phyloP scores from a whole-genome alignment of 768 basidiomycete species.

The Mycena polygramma region DNA sequence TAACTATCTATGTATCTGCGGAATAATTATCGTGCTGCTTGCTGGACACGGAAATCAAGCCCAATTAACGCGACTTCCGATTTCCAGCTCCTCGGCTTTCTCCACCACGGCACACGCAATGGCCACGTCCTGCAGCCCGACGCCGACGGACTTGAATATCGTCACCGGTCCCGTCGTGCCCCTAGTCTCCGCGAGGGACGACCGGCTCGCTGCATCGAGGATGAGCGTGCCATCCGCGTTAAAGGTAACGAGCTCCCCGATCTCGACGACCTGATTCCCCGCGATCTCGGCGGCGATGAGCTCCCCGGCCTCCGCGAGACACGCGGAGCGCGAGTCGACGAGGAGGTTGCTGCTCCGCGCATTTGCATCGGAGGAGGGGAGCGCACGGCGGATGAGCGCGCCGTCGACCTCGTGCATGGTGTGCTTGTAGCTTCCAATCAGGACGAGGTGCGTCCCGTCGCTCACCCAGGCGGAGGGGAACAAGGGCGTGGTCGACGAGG shows the following conservation, averaged over 20 bases:
- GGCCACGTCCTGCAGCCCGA: constrained; percentile 90
- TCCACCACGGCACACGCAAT: constrained; percentile 79
- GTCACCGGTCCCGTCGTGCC: constrained; percentile 65
- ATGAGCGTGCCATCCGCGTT: constrained; percentile 30
- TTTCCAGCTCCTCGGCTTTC: constrained; percentile 65
- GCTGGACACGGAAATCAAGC: not conserved
- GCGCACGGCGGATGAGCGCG: constrained; percentile 67
- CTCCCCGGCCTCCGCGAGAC: constrained; percentile 85
- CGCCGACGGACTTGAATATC: constrained; percentile 90
- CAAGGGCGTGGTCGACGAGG: constrained; percentile 76
- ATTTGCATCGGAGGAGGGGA: constrained; percentile 20
- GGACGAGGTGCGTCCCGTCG: constrained; percentile 74
- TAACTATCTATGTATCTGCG: constrained; percentile 13
- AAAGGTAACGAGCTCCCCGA: constrained; percentile 71
- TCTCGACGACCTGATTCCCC: constrained; percentile 65
- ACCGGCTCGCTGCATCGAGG: constrained; percentile 9
- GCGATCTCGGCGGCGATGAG: constrained; percentile 68
- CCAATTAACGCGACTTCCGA: constrained; percentile 62
- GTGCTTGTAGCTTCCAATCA: constrained; percentile 88
- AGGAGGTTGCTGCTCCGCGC: constrained; percentile 56
- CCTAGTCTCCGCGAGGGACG: not conserved
- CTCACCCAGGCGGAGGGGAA: constrained; percentile 77
- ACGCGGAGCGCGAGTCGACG: constrained; percentile 83
- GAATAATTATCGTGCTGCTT: constrained; percentile 18
- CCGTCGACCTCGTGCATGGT: constrained; percentile 83